Evolutionary conservation across 495 filamentous ascomycete species (phyloP).

Genomic region (Penicillium arizonense): DNA sequence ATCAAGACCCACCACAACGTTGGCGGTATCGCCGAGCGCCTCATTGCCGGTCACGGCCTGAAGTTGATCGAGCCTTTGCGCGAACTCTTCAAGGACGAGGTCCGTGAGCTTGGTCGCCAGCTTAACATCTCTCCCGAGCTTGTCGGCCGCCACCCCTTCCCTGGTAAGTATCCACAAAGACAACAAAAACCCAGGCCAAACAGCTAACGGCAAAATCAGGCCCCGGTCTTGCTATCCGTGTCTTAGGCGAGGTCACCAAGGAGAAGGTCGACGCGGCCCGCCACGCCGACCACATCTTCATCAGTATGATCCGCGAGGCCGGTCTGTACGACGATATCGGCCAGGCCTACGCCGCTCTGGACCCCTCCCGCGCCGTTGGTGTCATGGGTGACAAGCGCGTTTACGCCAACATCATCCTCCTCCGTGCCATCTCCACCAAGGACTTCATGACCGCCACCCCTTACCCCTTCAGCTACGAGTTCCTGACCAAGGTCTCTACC

Average conservation of each 20-base stretch:
- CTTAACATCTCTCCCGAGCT: constrained; percentile 76
- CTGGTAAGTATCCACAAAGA: constrained; percentile 25
- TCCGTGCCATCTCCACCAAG: constrained; percentile 72
- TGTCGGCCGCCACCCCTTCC: constrained; percentile 83
- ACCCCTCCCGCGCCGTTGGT: constrained; percentile 62
- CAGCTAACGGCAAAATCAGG: constrained; percentile 29
- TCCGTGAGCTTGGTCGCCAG: constrained; percentile 69
- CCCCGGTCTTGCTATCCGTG: constrained; percentile 85
- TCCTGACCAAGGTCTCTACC: constrained; percentile 65
- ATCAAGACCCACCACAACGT: constrained; percentile 91
- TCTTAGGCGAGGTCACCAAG: constrained; percentile 82
- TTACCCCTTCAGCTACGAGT: constrained; percentile 63
- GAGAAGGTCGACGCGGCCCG: constrained; percentile 79
- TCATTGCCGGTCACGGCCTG: constrained; percentile 31
- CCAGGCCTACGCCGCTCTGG: constrained; percentile 81
- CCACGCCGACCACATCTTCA: constrained; percentile 81
- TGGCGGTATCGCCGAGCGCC: constrained; percentile 61
- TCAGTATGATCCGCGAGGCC: constrained; percentile 77
- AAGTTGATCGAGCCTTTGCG: constrained; percentile 77
- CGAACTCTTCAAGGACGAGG: constrained; percentile 81
- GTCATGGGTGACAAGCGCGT: constrained; percentile 79
- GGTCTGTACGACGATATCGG: constrained; percentile 75
- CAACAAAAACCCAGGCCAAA: constrained; percentile 10
- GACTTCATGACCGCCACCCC: constrained; percentile 85
- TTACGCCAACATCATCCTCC: constrained; percentile 52